phyloP scores from a whole-genome alignment of 106 monocot genomes.

The Allium fistulosum region DNA sequence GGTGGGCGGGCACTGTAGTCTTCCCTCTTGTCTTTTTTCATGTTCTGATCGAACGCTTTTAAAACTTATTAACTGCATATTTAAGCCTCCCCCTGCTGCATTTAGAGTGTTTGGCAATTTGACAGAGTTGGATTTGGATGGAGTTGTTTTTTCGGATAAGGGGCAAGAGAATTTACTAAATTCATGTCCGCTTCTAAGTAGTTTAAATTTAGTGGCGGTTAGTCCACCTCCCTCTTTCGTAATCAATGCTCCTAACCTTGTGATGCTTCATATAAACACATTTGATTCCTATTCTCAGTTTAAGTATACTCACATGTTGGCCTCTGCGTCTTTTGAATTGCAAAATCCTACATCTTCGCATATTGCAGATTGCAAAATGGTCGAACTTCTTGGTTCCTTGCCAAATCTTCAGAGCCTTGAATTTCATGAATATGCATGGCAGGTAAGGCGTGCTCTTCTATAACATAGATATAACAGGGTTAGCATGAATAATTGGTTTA shows the following conservation, averaged over 20 bases:
- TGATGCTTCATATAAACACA: neutral
- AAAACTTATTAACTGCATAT: neutral
- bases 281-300: neutral
- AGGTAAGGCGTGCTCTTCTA: neutral
- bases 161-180: neutral
- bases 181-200: neutral
- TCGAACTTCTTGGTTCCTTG: neutral
- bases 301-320: neutral
- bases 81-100: neutral
- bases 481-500: too few species aligned
- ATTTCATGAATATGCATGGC: neutral
- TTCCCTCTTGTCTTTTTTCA: slow-evolving; percentile 9
- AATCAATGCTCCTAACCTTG: neutral
- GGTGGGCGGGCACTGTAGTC: neutral
- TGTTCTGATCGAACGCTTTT: neutral
- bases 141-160: neutral
- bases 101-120: neutral
- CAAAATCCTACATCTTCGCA: neutral
- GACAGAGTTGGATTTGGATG: neutral
- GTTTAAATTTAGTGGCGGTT: neutral
- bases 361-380: neutral
- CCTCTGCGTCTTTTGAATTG: neutral
- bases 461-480: too few species aligned
- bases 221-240: neutral
- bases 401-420: neutral